Evolutionary conservation across 805 yeast species (phyloP), one percentile per base, ranked within the genome.

Genomic region (Pichia nakasei): DNA sequence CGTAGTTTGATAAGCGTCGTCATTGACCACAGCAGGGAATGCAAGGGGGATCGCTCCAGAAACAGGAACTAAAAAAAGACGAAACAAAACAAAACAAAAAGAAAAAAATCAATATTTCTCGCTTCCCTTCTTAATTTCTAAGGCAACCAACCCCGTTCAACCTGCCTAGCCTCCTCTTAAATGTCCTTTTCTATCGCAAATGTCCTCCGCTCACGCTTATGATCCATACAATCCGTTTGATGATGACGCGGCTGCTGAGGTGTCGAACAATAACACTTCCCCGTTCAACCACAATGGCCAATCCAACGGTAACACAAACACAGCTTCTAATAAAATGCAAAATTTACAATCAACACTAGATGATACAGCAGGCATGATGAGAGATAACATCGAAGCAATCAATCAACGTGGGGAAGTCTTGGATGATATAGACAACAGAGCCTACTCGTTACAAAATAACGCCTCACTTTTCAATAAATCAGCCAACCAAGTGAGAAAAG

Each of bases 401-500:
- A 94, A 95, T 34, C 95, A 88, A 63, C 73, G 93, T 64, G 97
- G 97, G 51, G 96, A 93, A 60, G 80, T 95, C 54, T 73, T 91
- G 52, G 96, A 91, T 54, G 80, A 88, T 38, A 81, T 91, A 54
- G 96, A 89, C 59, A 93, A 85, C 61, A 85, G 88, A 61, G 93
- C 97, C 9, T 95, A 88, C 58, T 87, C 85, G 63, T 75, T 91
- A 55, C 95, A 95, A 37, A 86, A 82, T 38, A 78, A 86, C 38
- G 97, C 98, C 9, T 91, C 86, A 55, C 93, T 95, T 32, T 91
- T 93, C 71, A 86, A 94, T 63, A 78, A 95, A 62, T 95, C 96
- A 35, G 97, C 98, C 47, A 91, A 91, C 68, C 81, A 95, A 56
- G 97, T 91, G 39, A 85, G 98, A 68, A 91, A 89, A 66, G 95